These are phyloP conservation scores for Trichosporon ovoides DNA, from an alignment of 1,284 basidiomycete genomes.

Conservation along the genomic window DNA sequence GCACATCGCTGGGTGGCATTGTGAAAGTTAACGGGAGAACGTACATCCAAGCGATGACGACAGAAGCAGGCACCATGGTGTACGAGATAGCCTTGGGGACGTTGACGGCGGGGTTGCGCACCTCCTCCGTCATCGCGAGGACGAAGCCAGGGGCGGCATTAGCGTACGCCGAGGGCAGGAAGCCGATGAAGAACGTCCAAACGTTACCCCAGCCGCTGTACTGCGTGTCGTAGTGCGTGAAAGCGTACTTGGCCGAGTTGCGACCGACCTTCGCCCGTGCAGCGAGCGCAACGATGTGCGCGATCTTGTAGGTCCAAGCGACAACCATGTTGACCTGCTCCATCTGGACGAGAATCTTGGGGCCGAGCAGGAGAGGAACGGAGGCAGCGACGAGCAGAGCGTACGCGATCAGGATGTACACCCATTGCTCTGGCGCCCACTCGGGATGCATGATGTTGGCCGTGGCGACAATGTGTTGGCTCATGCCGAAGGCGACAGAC, in stretches of 20 bases:
- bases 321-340: conserved; percentile 14
- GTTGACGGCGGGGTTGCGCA: conserved; percentile 10
- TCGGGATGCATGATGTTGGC: conserved; percentile 15
- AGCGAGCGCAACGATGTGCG: conserved; percentile 12
- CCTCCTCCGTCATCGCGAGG: conserved; percentile 19
- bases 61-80: conserved; percentile 15
- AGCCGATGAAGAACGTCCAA: conserved; percentile 22
- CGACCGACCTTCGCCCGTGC: conserved; percentile 17
- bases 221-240: conserved; percentile 16
- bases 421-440: conserved; percentile 16
- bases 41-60: conserved; percentile 16
- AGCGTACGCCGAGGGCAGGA: conserved; percentile 15
- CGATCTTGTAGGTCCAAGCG: conserved; percentile 13
- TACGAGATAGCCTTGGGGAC: conserved; percentile 15
- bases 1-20: conserved; percentile 15
- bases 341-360: conserved; percentile 7
- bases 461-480: conserved; percentile 17
- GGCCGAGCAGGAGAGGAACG: conserved; percentile 10
- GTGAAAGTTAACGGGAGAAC: conserved; percentile 17
- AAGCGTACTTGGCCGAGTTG: conserved; percentile 16
- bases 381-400: conserved; percentile 11
- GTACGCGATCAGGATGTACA: conserved; percentile 15
- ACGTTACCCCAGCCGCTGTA: conserved; percentile 15
- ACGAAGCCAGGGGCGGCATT: conserved; percentile 16
- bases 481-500: conserved; percentile 15